Evolutionary conservation across 108 stramenopile species (phyloP), one percentile per base, ranked within the genome.

Genomic region (Nannochloropsis gaditana): DNA sequence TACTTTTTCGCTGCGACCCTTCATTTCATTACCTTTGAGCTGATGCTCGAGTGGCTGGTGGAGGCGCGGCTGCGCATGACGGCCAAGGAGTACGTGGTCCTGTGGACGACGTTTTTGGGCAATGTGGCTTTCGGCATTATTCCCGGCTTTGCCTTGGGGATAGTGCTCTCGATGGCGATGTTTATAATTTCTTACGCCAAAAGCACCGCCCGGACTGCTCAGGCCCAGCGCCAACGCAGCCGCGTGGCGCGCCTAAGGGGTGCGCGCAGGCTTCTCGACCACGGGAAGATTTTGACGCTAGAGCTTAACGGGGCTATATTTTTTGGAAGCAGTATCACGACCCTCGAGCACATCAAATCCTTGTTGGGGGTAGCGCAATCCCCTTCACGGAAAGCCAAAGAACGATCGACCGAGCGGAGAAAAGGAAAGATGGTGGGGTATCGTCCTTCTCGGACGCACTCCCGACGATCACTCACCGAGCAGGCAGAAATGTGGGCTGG

Each of bases 11-110:
- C 96, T 6, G 93, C 94, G 9, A 87, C 96, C 15, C 90, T 99
- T 44, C 85, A 93, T 2, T 95, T 99, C 92, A 97, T 99, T 91
- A 93, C 96, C 81, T 80, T 96, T 17, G 97, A 99, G 85, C 90
- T 99, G 11, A 90, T 96, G 92, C 89, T 91, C 84, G 97, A 99
- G 86, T 99, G 98, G 98, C 91, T 99, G 9, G 94, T 92, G 89
- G 95, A 96, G 43, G 94, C 95, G n/a, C 93, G 95, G 82, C 43
- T 80, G 19, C 96, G 95, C 84, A 84, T 96, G 8, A 93, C 92
- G 21, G 43, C 44, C 43, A 90, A 84, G 44, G 96, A 98, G 86
- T 96, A 97, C 86, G 47, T 88, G 8, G 90, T 96, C 44, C 91
- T 95, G 11, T n/a, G 95, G 31, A 21, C 90, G 10, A 96, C 97